A percentile compares a stretch with the other conserved stretches of the same genome.
Conservation (phyloP, 345 rosid species). For the Sisymbrium irio region DNA sequence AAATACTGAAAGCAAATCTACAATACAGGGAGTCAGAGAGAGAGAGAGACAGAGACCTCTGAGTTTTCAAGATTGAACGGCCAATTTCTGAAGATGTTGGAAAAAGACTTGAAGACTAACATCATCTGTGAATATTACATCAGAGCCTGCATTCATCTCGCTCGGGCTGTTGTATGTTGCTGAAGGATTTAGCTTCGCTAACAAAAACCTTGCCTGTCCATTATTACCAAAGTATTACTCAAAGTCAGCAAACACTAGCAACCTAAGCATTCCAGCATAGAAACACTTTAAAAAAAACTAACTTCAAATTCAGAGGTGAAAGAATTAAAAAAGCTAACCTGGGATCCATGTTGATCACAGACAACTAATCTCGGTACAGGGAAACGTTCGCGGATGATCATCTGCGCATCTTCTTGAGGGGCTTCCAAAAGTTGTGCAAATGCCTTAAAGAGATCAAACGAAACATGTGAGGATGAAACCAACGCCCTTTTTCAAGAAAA, state of each 20-base stretch:
- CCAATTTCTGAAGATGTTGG: conserved; percentile 96
- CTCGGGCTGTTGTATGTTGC: conserved; percentile 78
- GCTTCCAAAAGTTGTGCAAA: conserved; percentile 85
- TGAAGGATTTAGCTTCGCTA: conserved; percentile 94
- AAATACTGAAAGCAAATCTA: not conserved
- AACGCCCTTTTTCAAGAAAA: not conserved
- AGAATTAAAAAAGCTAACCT: conserved; percentile 46
- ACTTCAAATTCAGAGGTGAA: not conserved
- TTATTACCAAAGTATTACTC: not conserved
- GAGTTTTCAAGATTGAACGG: conserved; percentile 80
- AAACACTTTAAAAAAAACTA: not conserved
- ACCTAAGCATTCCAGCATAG: not conserved
- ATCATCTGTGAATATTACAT: conserved; percentile 90
- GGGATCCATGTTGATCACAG: conserved; percentile 99
- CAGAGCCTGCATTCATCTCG: conserved; percentile 80
- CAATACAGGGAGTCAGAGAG: not conserved
- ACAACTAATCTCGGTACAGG: conserved; percentile 96
- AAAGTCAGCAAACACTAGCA: not conserved
- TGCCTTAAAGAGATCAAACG: conserved; percentile 25
- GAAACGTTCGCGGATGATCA: conserved; percentile 81
- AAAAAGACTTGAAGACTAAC: conserved; percentile 95
- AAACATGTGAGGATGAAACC: conserved; percentile 11
- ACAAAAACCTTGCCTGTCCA: conserved; percentile 85
- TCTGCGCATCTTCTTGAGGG: conserved; percentile 73
- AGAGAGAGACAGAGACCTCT: no score